Percentiles rank a stretch among this genome's conserved stretches.
These are phyloP conservation scores for Eimeria praecox DNA, from an alignment of 169 alveolate genomes.

Conservation along the genomic window DNA sequence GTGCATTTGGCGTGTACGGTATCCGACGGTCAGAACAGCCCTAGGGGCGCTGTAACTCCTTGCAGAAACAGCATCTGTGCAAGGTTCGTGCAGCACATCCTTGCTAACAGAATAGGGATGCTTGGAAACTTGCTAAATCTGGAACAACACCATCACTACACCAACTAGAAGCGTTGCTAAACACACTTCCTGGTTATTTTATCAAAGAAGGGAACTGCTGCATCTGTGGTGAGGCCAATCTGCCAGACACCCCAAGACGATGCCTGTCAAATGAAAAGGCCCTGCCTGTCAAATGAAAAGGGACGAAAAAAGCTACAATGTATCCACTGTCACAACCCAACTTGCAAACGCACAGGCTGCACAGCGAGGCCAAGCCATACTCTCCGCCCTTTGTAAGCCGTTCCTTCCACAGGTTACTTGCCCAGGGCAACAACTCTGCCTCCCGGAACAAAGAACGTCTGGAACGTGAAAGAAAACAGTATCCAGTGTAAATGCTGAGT, in stretches of 20 bases:
- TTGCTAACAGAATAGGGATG: neutral
- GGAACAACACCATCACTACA: neutral
- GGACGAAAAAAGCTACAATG: neutral
- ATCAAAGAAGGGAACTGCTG: neutral
- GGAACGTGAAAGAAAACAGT: neutral
- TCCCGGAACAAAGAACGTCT: neutral
- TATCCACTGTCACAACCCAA: neutral
- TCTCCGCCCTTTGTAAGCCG: neutral
- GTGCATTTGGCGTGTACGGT: neutral
- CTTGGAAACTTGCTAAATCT: neutral
- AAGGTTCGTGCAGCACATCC: neutral
- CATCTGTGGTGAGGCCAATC: neutral
- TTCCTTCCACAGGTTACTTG: neutral
- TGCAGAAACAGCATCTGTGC: too few species aligned
- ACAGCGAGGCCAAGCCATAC: neutral
- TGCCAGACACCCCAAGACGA: neutral
- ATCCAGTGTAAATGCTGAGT: neutral
- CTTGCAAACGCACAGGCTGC: neutral
- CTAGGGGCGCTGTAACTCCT: neutral
- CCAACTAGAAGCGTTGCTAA: neutral
- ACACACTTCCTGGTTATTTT: neutral
- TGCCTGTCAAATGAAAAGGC: neutral
- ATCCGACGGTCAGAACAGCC: neutral
- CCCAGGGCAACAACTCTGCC: neutral
- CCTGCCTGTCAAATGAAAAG: neutral